These are phyloP conservation scores for Gossypium schwendimanii DNA, from an alignment of 441 rosid species.

Conservation along the genomic window DNA sequence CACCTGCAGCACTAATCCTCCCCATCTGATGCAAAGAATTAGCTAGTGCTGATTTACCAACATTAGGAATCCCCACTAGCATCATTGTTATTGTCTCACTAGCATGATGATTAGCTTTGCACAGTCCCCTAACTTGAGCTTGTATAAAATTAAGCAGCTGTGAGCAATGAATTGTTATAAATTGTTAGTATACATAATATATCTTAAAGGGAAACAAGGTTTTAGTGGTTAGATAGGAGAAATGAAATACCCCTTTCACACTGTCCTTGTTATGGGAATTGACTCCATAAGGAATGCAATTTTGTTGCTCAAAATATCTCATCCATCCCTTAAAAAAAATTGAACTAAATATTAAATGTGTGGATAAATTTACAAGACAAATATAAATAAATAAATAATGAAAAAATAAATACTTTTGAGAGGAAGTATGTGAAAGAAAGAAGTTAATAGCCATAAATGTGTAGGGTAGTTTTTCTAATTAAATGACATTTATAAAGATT, in stretches of 20 bases:
- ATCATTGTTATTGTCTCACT: constrained; percentile 45
- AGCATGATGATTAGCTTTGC: constrained; percentile 31
- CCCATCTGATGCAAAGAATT: constrained; percentile 73
- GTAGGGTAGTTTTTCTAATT: not conserved
- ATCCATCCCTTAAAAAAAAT: constrained; percentile 39
- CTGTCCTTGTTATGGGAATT: constrained; percentile 67
- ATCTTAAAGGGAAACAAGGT: not conserved
- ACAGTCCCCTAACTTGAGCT: constrained; percentile 48
- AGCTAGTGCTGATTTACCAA: constrained; percentile 74
- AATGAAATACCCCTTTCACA: constrained; percentile 46
- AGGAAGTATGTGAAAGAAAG: no score
- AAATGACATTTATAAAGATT: not conserved
- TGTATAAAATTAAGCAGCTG: constrained; percentile 73
- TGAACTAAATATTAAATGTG: not conserved
- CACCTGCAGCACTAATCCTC: constrained; percentile 68
- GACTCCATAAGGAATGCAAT: constrained; percentile 38
- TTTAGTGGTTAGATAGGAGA: not conserved
- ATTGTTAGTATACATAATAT: not conserved
- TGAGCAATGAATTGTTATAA: not conserved
- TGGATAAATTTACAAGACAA: no score
- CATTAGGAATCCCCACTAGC: constrained; percentile 78
- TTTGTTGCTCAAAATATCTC: constrained; percentile 36
- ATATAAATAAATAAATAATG: no score
- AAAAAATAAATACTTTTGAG: no score
- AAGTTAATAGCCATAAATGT: no score